Conservation (phyloP, 2,329 filamentous ascomycete species). For the Aspergillus sp. region DNA sequence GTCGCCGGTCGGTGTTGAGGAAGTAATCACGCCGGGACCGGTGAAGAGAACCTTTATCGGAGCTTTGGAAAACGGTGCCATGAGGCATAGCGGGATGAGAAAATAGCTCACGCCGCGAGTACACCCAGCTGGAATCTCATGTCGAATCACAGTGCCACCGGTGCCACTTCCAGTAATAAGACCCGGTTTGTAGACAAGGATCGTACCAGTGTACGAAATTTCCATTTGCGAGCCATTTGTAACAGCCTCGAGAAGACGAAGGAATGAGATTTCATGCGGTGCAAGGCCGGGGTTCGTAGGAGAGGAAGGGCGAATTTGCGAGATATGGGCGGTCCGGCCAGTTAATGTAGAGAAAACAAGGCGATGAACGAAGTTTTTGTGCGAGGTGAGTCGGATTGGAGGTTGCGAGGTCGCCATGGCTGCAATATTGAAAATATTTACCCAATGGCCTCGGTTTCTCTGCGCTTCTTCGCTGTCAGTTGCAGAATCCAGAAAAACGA, state of each 20-base stretch:
- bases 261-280: constrained; percentile 90
- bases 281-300: constrained; percentile 85
- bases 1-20: constrained; percentile 78
- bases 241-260: constrained; percentile 88
- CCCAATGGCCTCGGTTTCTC: constrained; percentile 5
- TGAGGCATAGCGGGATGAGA: constrained; percentile 80
- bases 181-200: constrained; percentile 86
- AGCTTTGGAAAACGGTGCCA: constrained; percentile 90
- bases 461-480: not conserved
- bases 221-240: constrained; percentile 95
- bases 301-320: constrained; percentile 85
- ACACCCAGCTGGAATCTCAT: constrained; percentile 75
- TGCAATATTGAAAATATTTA: constrained; percentile 8
- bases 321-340: constrained; percentile 84
- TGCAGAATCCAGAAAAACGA: constrained; percentile 16
- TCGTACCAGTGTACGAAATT: constrained; percentile 94
- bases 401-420: constrained; percentile 46
- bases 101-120: constrained; percentile 86
- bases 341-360: constrained; percentile 89
- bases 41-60: constrained; percentile 88
- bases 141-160: constrained; percentile 71
- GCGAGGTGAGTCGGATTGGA: constrained; percentile 74
- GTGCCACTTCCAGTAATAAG: constrained; percentile 80
- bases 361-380: constrained; percentile 78
- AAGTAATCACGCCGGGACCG: constrained; percentile 89